Percentiles rank a stretch among this genome's conserved stretches.
phyloP scores from a whole-genome alignment of 768 basidiomycete species.

The Naganishia vishniacii region DNA sequence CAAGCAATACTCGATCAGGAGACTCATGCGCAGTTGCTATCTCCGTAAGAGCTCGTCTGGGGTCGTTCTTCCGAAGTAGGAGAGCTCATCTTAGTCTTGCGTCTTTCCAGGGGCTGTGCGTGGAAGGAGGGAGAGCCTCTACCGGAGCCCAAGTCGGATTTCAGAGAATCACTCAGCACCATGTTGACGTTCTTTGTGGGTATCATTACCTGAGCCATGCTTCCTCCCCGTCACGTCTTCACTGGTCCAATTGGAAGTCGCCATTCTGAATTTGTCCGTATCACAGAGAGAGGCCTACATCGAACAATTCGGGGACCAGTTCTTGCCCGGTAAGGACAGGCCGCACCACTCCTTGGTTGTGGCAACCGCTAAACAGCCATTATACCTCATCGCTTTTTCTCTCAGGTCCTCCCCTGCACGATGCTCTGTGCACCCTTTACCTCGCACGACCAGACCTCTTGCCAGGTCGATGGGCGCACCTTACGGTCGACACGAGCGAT shows the following conservation, averaged over 20 bases:
- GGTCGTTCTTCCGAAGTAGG: background rate
- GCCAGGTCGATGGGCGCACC: conserved; percentile 12
- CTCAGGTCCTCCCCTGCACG: conserved; percentile 26
- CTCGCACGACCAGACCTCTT: conserved; percentile 19
- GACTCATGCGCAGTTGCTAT: conserved; percentile 19
- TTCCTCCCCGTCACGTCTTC: background rate
- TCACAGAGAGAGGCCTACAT: conserved; percentile 24
- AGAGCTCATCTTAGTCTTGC: background rate
- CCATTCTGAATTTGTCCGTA: background rate
- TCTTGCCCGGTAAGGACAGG: conserved; percentile 13
- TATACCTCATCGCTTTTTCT: background rate
- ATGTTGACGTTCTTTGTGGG: conserved; percentile 29
- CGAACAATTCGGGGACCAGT: conserved; percentile 24
- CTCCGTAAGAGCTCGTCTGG: conserved; percentile 20
- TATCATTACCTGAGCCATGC: background rate
- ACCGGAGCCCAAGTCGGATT: conserved; percentile 9
- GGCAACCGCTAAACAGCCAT: no score
- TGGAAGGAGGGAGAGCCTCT: conserved; percentile 12
- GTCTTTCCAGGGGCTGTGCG: background rate
- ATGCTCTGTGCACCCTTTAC: conserved; percentile 20
- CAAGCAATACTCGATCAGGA: conserved; percentile 23
- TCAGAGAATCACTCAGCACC: conserved; percentile 21
- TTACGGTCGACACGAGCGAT: conserved; percentile 14
- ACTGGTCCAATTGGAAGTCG: background rate
- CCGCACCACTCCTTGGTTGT: no score